Percentiles rank a stretch among this genome's conserved stretches.
These are phyloP conservation scores for Colletotrichum sp. DNA, from an alignment of 2,329 filamentous ascomycete genomes.

Conservation along the genomic window DNA sequence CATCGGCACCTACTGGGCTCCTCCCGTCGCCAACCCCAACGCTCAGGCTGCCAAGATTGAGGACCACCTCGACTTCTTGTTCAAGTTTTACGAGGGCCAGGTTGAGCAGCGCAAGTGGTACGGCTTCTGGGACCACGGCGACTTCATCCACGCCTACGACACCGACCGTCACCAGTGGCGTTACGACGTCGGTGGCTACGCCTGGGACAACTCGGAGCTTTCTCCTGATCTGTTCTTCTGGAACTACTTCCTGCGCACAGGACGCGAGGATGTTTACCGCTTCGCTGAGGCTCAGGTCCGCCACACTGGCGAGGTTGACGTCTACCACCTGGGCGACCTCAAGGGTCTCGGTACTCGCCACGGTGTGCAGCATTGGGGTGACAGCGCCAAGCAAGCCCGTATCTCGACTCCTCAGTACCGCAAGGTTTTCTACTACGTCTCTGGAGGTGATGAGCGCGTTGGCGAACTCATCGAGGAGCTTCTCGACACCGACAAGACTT, in stretches of 20 bases:
- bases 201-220: slow-evolving; percentile 70
- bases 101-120: slow-evolving; percentile 66
- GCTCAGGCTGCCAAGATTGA: slow-evolving; percentile 49
- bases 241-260: slow-evolving; percentile 66
- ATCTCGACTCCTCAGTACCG: slow-evolving; percentile 64
- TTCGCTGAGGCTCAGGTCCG: slow-evolving; percentile 64
- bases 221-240: slow-evolving; percentile 69
- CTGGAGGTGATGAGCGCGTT: slow-evolving; percentile 61
- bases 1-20: slow-evolving; percentile 60
- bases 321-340: slow-evolving; percentile 63
- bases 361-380: slow-evolving; percentile 66
- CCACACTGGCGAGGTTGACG: slow-evolving; percentile 66
- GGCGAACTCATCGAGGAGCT: slow-evolving; percentile 59
- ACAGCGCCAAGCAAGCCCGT: slow-evolving; percentile 66
- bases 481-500: slow-evolving; percentile 58
- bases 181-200: slow-evolving; percentile 68
- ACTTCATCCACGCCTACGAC: slow-evolving; percentile 69
- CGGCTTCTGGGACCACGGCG: slow-evolving; percentile 67
- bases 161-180: slow-evolving; percentile 63
- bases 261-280: slow-evolving; percentile 60
- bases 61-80: slow-evolving; percentile 58
- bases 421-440: slow-evolving; percentile 59
- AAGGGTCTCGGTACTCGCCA: slow-evolving; percentile 67
- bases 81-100: slow-evolving; percentile 60
- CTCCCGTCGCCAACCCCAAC: slow-evolving; percentile 25